Evolutionary conservation across 257 asterid genomes (phyloP).

Genomic region (Jacaranda mimosifolia): DNA sequence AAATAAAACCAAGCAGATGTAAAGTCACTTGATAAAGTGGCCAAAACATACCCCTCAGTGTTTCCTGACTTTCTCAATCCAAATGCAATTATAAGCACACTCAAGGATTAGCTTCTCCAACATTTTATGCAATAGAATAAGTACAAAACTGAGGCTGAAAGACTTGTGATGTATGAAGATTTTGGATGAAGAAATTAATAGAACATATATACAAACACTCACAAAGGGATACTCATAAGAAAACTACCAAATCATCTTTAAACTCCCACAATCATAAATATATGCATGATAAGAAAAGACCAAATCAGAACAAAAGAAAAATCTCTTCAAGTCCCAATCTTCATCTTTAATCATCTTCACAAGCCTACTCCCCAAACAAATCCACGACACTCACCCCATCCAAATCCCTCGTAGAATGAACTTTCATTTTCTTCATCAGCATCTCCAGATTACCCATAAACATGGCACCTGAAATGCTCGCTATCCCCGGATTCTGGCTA

Average conservation of each 20-base stretch:
- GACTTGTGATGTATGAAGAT: neutral
- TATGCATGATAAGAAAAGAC: too few species aligned
- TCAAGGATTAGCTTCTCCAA: too few species aligned
- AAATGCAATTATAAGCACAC: too few species aligned
- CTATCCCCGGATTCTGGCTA: slow-evolving; percentile 83
- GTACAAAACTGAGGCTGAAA: neutral
- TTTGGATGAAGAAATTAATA: neutral
- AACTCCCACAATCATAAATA: neutral
- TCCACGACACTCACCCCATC: slow-evolving; percentile 51
- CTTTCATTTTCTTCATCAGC: slow-evolving; percentile 47
- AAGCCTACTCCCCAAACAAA: slow-evolving; percentile 40
- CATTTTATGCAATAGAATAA: too few species aligned
- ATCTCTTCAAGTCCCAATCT: neutral
- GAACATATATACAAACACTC: neutral
- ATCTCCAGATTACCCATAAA: slow-evolving; percentile 36
- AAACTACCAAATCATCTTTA: neutral
- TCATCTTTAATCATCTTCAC: too few species aligned
- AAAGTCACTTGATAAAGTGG: too few species aligned
- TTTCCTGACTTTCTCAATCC: too few species aligned
- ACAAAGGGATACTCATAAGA: too few species aligned
- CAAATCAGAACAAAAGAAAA: neutral
- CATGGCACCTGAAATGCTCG: slow-evolving; percentile 54
- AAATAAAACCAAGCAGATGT: too few species aligned
- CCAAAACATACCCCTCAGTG: too few species aligned
- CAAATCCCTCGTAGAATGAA: slow-evolving; percentile 41